Evolutionary conservation across 345 rosid genomes (phyloP), one percentile per base, ranked within the genome.

Genomic region (Lepidium sativum): DNA sequence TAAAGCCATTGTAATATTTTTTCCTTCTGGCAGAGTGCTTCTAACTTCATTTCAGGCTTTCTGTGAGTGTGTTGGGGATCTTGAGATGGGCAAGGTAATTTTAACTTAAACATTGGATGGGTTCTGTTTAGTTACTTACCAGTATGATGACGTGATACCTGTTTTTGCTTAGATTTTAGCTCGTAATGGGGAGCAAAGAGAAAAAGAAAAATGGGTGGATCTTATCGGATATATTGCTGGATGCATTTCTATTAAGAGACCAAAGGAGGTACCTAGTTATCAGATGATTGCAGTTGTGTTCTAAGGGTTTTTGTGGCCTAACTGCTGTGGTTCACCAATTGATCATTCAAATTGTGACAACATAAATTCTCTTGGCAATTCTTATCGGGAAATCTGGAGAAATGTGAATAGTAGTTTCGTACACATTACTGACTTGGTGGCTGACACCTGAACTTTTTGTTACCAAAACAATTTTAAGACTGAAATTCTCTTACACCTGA

Each of bases 61-160:
- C 69, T 92, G 98, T 79, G 98, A 92, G 75, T 92, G 97, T 74
- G 90, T 92, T 75, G 98, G 98, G 53, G 98, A 92, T 74, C 84
- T 92, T 67, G 98, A 92, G 81, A 89, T 92, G 98, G 95, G 97
- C 56, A 92, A 92, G 98, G 98, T 92, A 86, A 55, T 39, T 57
- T 39, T 33, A 21, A 31, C 42, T 60, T 7, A 17, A 29, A 63
- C 25, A 27, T 25, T 60, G 10, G 54, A 27, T 34, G 41, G 21
- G 35, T 49, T 49, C 17, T 32, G 40, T 23, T 76, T 72, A 59
- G 45, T 60, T 27, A 27, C 31, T 27, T 45, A 47, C 17, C 11
- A 47, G 39, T 69, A 32, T 49, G 5, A 15, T 77, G 38, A 69
- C 40, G 42, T 47, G 72, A 52, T 20, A 59, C n/a, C 18, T 40